Evolutionary conservation across 1,284 basidiomycete species (phyloP), one percentile per base, ranked within the genome.

Genomic region (Tilletia walkeri): DNA sequence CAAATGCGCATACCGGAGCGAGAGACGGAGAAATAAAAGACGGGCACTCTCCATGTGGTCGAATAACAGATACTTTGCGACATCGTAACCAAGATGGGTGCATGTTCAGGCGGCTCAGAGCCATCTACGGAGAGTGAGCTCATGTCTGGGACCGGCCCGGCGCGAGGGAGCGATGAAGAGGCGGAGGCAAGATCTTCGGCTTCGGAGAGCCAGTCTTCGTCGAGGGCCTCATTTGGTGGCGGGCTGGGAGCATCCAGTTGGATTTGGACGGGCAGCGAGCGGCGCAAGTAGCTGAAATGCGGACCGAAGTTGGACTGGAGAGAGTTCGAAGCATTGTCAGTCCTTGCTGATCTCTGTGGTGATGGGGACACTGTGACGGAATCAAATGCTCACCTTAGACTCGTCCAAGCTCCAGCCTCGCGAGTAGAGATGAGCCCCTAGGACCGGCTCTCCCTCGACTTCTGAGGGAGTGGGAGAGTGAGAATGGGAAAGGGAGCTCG

Each of bases 31-130:
- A 69, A 65, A 38, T 69, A 69, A 30, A 69, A 66, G 39, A 41
- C 56, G 39, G 68, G 68, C 24, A 69, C 68, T 45, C 49, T 65
- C 68, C 68, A 69, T 7, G 68, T 69, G 14, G 68, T 49, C 20
- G 68, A 69, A 20, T 65, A 69, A 39, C 59, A 49, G 6, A 69
- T 65, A 45, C 54, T 63, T 53, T 69, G 68, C 24, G 34, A 38
- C 59, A 69, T 66, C 38, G 39, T 68, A 6, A 49, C 54, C 18
- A 59, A 39, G 30, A 54, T 50, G 20, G 67, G 61, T 24, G 47
- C 48, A 30, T 54, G 36, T 18, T 18, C 34, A 14, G 54, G 34
- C 20, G 54, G 2, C 20, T 56, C 54, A 1, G 54, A 45, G 39
- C 30, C 30, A 36, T 34, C 30, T 10, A 68, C 54, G 45, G 54